Evolutionary conservation across 2,329 filamentous ascomycete species (phyloP), one percentile per base, ranked within the genome.

Genomic region (Zymoseptoria crescenta): DNA sequence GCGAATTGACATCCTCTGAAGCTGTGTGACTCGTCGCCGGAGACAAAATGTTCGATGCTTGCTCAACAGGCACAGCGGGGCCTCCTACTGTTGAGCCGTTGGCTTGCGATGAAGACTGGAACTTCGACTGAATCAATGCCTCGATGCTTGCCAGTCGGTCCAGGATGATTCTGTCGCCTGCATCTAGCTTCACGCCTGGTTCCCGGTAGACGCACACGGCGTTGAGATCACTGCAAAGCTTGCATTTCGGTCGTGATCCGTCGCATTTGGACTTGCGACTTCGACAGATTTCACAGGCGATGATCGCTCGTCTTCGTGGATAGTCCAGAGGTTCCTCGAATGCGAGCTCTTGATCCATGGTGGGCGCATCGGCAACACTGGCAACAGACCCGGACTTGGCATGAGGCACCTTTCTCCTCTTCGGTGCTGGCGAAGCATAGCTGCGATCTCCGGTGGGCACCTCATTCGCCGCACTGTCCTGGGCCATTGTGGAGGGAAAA

Each of bases 161-260:
- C 45, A 94, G 77, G 62, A 94, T 94, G 58, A 94, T 79, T 75
- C 92, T 93, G 77, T 93, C 89, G 64, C 89, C 89, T 41, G 89
- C 88, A 72, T 94, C 89, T 8, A 94, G 82, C 75, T 94, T 94
- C 77, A 93, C 89, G 2, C 89, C 89, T 6, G 89, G 89, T 72
- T 94, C 89, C 63, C 89, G 83, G 73, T 94, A 94, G 64, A 92
- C 82, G 73, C 89, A 94, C 63, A 93, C 88, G 51, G 88, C 89
- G 57, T 89, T 88, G 49, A 93, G 79, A 71, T 93, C 89, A 8
- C 87, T 85, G 75, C 89, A 94, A 41, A 94, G 84, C 73, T 90
- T 88, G 76, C 89, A 94, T 74, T 91, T 93, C 51, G 89, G 89
- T 66, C 89, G 86, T 6, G 52, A 64, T 19, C 70, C 70, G 59